phyloP scores from a whole-genome alignment of 768 basidiomycete genomes.

The Chalciporus piperatus region DNA sequence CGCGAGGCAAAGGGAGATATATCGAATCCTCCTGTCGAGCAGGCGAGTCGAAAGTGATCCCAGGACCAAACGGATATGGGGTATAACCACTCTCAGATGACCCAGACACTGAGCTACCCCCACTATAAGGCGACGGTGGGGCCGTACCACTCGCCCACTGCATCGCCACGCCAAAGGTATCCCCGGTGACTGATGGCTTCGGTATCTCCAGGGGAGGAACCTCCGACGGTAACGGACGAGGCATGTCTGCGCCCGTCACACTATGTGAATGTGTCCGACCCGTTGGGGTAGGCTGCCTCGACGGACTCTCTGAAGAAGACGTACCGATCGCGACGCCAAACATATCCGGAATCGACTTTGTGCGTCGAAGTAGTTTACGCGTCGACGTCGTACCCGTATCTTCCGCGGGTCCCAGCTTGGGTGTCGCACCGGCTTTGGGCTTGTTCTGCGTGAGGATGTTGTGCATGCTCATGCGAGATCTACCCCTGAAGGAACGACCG shows the following conservation, averaged over 20 bases:
- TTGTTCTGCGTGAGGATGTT: slow-evolving; percentile 49
- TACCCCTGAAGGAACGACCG: slow-evolving; percentile 40
- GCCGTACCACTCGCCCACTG: slow-evolving; percentile 45
- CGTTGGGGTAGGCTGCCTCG: slow-evolving; percentile 29
- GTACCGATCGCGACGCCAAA: slow-evolving; percentile 25
- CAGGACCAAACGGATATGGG: slow-evolving; percentile 59
- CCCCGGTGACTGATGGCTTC: slow-evolving; percentile 34
- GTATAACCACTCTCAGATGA: slow-evolving; percentile 31
- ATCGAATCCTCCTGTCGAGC: slow-evolving; percentile 42
- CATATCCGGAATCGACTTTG: slow-evolving; percentile 70
- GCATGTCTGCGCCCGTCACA: slow-evolving; percentile 68
- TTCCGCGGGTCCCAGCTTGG: slow-evolving; percentile 27
- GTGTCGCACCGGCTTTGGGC: slow-evolving; percentile 38
- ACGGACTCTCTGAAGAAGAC: slow-evolving; percentile 32
- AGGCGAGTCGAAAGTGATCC: slow-evolving; percentile 61
- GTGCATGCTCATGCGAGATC: slow-evolving; percentile 70
- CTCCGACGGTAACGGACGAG: slow-evolving; percentile 36
- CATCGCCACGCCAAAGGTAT: slow-evolving; percentile 68
- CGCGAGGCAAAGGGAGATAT: slow-evolving; percentile 46
- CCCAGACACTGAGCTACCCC: slow-evolving; percentile 11
- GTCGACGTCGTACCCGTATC: slow-evolving; percentile 31
- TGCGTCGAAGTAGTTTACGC: slow-evolving; percentile 62
- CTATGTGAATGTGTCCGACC: slow-evolving; percentile 77
- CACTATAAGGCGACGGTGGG: slow-evolving; percentile 38
- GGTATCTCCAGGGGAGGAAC: slow-evolving; percentile 24